A percentile compares a stretch with the other conserved stretches of the same genome.
These are phyloP conservation scores for Dichotomopilus funicola DNA, from an alignment of 2,329 filamentous ascomycete genomes.

Conservation along the genomic window DNA sequence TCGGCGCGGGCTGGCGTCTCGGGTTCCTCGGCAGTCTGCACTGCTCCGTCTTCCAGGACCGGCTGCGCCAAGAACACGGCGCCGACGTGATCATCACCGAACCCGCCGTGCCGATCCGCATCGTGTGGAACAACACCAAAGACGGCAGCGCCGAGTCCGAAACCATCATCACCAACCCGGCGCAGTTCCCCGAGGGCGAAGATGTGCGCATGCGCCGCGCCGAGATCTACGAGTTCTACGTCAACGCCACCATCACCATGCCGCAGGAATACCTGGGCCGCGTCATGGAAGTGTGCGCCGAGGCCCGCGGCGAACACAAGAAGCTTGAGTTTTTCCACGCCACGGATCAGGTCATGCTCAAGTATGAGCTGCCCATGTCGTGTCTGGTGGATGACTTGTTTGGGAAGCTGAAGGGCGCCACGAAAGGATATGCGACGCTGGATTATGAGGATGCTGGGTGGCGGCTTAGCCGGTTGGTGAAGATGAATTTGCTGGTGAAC, in stretches of 20 bases:
- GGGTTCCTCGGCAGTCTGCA: slow-evolving; percentile 95
- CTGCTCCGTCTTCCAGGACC: slow-evolving; percentile 98
- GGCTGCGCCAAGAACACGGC: slow-evolving; percentile 87
- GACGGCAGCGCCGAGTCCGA: slow-evolving; percentile 50
- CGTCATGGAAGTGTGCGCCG: slow-evolving; percentile 91
- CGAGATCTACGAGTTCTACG: slow-evolving; percentile 54
- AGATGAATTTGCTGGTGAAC: slow-evolving; percentile 90
- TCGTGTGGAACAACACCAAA: slow-evolving; percentile 58
- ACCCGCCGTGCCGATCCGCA: slow-evolving; percentile 86
- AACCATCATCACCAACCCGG: slow-evolving; percentile 75
- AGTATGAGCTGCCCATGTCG: slow-evolving; percentile 81
- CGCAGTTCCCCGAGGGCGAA: slow-evolving; percentile 71
- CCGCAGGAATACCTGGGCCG: slow-evolving; percentile 91
- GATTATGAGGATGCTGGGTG: slow-evolving; percentile 97
- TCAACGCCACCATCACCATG: slow-evolving; percentile 77
- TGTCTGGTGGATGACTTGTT: slow-evolving; percentile 96
- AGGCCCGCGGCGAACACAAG: slow-evolving; percentile 79
- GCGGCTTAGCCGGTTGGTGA: slow-evolving; percentile 71
- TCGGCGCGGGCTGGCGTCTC: slow-evolving; percentile 88
- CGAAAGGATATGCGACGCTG: slow-evolving; percentile 90
- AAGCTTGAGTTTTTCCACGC: slow-evolving; percentile 86
- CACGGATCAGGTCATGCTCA: slow-evolving; percentile 79
- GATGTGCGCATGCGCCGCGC: slow-evolving; percentile 40
- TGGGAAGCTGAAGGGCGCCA: slow-evolving; percentile 87
- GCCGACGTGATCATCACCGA: slow-evolving; percentile 95